Base-by-base conservation (phyloP, 2,329 filamentous ascomycete species). In the Fusarium redolens region DNA sequence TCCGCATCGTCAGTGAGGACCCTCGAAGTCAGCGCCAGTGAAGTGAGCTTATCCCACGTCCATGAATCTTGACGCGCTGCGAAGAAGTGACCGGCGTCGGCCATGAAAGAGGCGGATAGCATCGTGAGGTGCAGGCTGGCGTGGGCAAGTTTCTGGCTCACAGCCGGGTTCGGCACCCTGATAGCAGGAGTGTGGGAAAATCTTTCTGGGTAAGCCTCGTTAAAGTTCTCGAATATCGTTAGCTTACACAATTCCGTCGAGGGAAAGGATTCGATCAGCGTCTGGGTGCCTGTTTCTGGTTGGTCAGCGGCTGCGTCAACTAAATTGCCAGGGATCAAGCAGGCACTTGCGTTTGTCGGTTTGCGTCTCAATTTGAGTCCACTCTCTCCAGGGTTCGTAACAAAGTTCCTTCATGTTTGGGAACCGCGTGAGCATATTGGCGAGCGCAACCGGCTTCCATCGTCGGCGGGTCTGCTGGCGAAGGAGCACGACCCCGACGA, bases 311-410 rank as follows among this genome's bases (percentile, higher is more conserved):
- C 65, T 67, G 57, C 55, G 40, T 68, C 38, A 61, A 72, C 25
- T 50, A 51, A 61, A 61, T 44, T 68, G 47, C 41, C 22, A 37
- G 57, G 47, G 50, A 40, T 70, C 30, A 60, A 61, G 47, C 22
- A 59, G 74, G 63, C 17, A 81, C 77, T 79, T 70, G 74, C 79
- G 28, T 75, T 68, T 20, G 73, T 82, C 81, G 13, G 78, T 79
- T 5, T 59, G 59, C 31, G 0, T 11, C 59, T 79, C 54, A 13
- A 75, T 62, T 13, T 41, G 60, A 25, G 25, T 25, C 5, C 17
- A 81, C 70, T 82, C 79, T 68, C 79, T 81, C 81, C 82, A 83
- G 57, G 81, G 82, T 70, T 83, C 81, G 71, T 82, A 83, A 58
- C 78, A 77, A 70, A 84, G 69, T 68, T 84, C 79, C 70, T 79